Percentiles rank a stretch among this genome's conserved stretches.
phyloP scores from a whole-genome alignment of 768 basidiomycete species.

The Xanthoconium purpureum region DNA sequence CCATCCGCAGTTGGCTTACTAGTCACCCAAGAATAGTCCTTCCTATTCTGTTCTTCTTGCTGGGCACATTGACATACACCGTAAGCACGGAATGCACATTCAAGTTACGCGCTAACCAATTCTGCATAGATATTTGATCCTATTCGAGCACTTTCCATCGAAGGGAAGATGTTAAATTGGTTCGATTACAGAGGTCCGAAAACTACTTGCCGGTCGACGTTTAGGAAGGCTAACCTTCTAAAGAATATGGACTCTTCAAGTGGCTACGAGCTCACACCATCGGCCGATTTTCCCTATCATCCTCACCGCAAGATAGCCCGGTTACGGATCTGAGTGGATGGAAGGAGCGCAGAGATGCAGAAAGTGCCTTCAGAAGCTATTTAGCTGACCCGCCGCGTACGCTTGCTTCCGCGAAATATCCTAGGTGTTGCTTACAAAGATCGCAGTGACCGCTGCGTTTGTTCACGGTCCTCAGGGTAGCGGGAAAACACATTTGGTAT shows the following conservation, averaged over 20 bases:
- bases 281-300: slow-evolving; percentile 41
- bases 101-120: background rate
- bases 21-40: slow-evolving; percentile 84
- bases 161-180: slow-evolving; percentile 79
- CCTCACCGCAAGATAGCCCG: slow-evolving; percentile 16
- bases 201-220: background rate
- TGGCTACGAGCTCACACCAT: slow-evolving; percentile 69
- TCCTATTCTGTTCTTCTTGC: slow-evolving; percentile 76
- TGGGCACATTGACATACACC: slow-evolving; percentile 89
- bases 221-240: background rate
- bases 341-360: slow-evolving; percentile 84
- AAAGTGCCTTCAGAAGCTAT: slow-evolving; percentile 63
- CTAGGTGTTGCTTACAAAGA: slow-evolving; percentile 5
- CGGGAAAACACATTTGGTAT: slow-evolving; percentile 66
- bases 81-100: slow-evolving; percentile 40
- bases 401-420: slow-evolving; percentile 18
- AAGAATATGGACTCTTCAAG: slow-evolving; percentile 72
- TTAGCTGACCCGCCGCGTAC: slow-evolving; percentile 73
- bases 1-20: slow-evolving; percentile 74
- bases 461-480: slow-evolving; percentile 83
- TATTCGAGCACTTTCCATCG: slow-evolving; percentile 77
- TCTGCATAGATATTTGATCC: slow-evolving; percentile 81
- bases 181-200: slow-evolving; percentile 71
- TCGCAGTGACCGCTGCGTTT: slow-evolving; percentile 68
- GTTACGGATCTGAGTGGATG: slow-evolving; percentile 50